Evolutionary conservation across 306 rosid species (phyloP), one percentile per base, ranked within the genome.

Genomic region (Astragalus membranaceus): DNA sequence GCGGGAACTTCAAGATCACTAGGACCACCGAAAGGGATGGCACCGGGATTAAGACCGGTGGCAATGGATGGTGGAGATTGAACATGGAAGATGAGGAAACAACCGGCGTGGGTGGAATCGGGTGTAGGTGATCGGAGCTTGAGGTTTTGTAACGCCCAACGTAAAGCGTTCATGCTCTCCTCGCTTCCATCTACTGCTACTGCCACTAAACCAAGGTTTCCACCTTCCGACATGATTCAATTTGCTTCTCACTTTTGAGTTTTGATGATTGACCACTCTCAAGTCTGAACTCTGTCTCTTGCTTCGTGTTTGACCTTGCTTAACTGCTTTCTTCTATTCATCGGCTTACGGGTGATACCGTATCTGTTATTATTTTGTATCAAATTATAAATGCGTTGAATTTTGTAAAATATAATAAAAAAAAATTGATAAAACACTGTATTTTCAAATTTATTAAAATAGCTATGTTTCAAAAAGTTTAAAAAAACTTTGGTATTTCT

Each of bases 1-100:
- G 97, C 98, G 3, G 98, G 98, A 23, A 94, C 98, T 84, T 84
- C 98, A 36, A 90, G 59, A 56, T 70, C 85, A 93, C 94, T 88
- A 70, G 97, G 95, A 0, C 97, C 97, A 41, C 94, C 96, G 70
- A 94, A 90, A 44, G 98, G 98, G 29, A 94, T 87, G 4, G 79
- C 52, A 12, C 86, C 90, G 75, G 97, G 94, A 60, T 68, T 90
- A 63, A 93, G 82, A 17, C 96, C 96, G 33, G 80, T 72, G 77
- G 91, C 79, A 74, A 92, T 86, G 26, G 92, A 77, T n/a, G 90
- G 96, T 10, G 96, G 93, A 2, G 96, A 80, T 60, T 88, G 98
- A 41, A 93, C 93, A 73, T 93, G 96, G 60, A 93, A 82, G 30
- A 82, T 50, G 78, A 85, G 43, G 77, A 83, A 90, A 50, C 77